Evolutionary conservation across 495 filamentous ascomycete species (phyloP).

Genomic region (Xylaria intraflava): DNA sequence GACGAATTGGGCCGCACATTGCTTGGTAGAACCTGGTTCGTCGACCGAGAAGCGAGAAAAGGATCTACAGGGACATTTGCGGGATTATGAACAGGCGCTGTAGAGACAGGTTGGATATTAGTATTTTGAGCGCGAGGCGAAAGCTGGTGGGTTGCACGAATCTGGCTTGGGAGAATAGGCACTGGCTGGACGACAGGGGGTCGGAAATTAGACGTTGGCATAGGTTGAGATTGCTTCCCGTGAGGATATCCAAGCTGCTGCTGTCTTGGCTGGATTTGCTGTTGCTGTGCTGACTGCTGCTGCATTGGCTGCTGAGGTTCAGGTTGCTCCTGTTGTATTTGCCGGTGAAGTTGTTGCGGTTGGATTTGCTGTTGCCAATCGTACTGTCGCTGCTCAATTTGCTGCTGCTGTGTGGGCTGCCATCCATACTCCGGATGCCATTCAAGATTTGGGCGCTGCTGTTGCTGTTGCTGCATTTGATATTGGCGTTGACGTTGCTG

Average conservation of each 20-base stretch:
- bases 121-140: background rate
- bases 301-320: background rate
- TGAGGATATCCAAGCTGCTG: background rate
- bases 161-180: background rate
- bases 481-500: conserved; percentile 9
- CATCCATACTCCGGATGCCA: conserved; percentile 12
- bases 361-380: conserved; percentile 1
- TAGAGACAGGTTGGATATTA: background rate
- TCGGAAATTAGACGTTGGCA: background rate
- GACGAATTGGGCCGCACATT: background rate
- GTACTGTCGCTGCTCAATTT: background rate
- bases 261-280: background rate
- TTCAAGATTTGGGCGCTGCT: background rate
- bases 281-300: conserved; percentile 7
- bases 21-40: background rate
- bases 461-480: background rate
- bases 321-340: background rate
- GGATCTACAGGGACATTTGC: no score
- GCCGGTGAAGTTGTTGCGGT: background rate
- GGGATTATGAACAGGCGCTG: background rate
- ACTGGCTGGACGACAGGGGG: background rate
- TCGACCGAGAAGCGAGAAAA: background rate
- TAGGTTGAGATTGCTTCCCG: conserved; percentile 3
- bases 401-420: conserved; percentile 9
- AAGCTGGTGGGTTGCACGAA: background rate